A percentile compares a stretch with the other conserved stretches of the same genome.
phyloP scores from a whole-genome alignment of 176 grass and related monocot species.

The Coix lacrymajobi region DNA sequence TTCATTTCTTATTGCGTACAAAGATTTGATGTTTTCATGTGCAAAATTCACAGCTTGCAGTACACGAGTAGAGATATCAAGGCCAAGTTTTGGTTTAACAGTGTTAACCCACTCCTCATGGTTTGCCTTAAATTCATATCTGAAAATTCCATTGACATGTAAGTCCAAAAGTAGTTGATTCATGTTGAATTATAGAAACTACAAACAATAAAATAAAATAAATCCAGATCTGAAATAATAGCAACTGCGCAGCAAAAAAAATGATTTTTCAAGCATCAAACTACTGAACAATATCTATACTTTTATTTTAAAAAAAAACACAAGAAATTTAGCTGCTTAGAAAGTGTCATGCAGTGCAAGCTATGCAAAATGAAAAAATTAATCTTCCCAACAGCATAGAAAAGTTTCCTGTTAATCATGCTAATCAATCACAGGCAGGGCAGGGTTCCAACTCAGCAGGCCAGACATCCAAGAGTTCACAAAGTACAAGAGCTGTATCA shows the following conservation, averaged over 20 bases:
- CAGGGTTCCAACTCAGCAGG: not conserved
- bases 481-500: conserved; percentile 1
- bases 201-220: not conserved
- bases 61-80: conserved; percentile 70
- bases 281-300: not conserved
- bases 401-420: not conserved
- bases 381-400: not conserved
- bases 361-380: not conserved
- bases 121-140: conserved; percentile 87
- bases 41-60: conserved; percentile 76
- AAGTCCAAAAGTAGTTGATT: conserved; percentile 7
- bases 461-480: not conserved
- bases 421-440: not conserved
- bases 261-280: conserved; percentile 16
- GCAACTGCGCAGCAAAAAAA: not conserved
- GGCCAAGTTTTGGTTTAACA: conserved; percentile 77
- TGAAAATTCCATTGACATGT: conserved; percentile 40
- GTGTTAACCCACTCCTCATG: conserved; percentile 92
- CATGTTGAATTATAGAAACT: conserved; percentile 14
- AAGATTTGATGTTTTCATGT: conserved; percentile 74
- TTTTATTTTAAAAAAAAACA: not conserved
- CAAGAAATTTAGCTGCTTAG: not conserved
- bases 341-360: not conserved
- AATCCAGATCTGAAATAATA: conserved; percentile 4
- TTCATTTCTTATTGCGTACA: conserved; percentile 77